Base-by-base conservation (phyloP, 1,284 basidiomycete genomes). In the Cerrena zonata region DNA sequence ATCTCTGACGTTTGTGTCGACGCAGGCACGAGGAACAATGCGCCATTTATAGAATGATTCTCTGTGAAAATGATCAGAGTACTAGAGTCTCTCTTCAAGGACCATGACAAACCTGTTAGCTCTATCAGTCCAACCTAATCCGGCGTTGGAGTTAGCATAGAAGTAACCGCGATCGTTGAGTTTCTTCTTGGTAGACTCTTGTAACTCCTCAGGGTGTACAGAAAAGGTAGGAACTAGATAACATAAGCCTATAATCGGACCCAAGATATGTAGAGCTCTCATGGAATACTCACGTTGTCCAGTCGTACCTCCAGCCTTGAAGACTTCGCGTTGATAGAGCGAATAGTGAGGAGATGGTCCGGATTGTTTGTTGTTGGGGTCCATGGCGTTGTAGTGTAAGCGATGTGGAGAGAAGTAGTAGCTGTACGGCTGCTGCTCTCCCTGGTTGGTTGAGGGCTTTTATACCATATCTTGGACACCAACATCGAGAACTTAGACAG, bases 101-200 rank as follows among this genome's bases (percentile, higher is more conserved):
- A 42, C 7, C 45, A 23, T 22, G 5, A 22, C 66, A 49, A 56
- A 70, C 68, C 76, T 67, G 60, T 82, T 81, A 0, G 78, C 76
- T 47, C 69, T 65, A 61, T 80, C 74, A 0, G 80, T 81, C 72
- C 75, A 78, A 37, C 75, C 76, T 1, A 80, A 56, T 0, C 79
- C 78, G 2, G 79, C 79, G 56, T 82, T 80, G 3, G 77, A 79
- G 61, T 74, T 75, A 4, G 78, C 78, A 54, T 80, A 80, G 51
- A 75, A 75, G 62, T 77, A 80, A 2, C 71, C 75, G 38, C 77
- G 70, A 53, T 78, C 72, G 43, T 67, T 77, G 24, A 81, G 63
- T 50, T 77, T 77, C 51, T 74, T 70, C 64, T 76, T 76, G 3
- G 74, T 75, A 2, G 75, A 72, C 39, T 72, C 69, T 27, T 70